Conservation (phyloP, 768 basidiomycete species). For the Boletus bicolor region DNA sequence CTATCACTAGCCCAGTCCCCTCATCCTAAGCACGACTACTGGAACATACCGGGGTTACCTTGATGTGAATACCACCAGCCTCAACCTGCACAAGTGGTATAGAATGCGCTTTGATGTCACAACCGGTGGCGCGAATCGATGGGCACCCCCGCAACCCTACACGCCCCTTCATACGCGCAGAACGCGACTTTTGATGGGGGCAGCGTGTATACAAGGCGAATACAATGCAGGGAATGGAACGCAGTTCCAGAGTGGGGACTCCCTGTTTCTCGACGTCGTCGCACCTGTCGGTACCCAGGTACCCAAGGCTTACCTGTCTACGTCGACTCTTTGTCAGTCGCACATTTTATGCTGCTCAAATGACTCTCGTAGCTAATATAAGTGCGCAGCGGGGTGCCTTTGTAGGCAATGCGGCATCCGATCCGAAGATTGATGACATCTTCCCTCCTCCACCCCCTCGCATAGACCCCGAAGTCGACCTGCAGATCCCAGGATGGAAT, state of each 20-base stretch:
- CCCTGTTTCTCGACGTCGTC: not conserved
- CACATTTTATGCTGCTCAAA: not conserved
- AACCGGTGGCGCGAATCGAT: slow-evolving; percentile 3
- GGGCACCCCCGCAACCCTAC: slow-evolving; percentile 8
- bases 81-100: slow-evolving; percentile 2
- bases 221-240: slow-evolving; percentile 2
- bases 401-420: not conserved
- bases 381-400: not conserved
- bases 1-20: not conserved
- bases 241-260: not conserved
- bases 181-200: slow-evolving; percentile 1
- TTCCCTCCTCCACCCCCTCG: not conserved
- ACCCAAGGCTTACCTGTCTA: not conserved
- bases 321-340: not conserved
- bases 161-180: slow-evolving; percentile 13
- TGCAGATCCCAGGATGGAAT: not conserved
- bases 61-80: not conserved
- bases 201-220: slow-evolving; percentile 5
- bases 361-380: not conserved
- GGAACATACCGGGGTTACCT: not conserved
- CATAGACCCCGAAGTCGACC: not conserved
- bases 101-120: not conserved
- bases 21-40: slow-evolving; percentile 3
- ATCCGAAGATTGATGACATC: not conserved
- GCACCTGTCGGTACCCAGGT: not conserved